These are phyloP conservation scores for Emiliania huxleyi DNA, from an alignment of 78 protist genomes.

Conservation along the genomic window DNA sequence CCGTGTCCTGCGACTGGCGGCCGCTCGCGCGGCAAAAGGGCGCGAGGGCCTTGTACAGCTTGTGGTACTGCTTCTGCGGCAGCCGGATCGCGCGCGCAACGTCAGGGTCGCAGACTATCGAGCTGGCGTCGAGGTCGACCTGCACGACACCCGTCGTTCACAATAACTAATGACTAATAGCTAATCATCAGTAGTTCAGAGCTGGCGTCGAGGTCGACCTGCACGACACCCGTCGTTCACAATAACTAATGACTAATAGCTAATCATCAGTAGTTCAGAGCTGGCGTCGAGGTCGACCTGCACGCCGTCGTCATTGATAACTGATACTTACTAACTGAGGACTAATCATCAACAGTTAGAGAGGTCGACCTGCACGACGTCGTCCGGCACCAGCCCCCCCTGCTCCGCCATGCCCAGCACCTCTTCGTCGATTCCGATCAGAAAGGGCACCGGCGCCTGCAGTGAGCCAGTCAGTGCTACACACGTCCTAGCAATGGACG, in stretches of 20 bases:
- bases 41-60: neutral
- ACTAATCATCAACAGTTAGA: too few relatives aligned
- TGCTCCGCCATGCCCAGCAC: neutral
- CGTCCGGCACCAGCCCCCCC: neutral
- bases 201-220: too few relatives aligned
- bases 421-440: neutral
- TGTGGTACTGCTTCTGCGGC: neutral
- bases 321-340: too few relatives aligned
- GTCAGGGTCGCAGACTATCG: neutral
- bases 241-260: too few relatives aligned
- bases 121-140: neutral
- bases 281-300: too few relatives aligned
- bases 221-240: too few relatives aligned
- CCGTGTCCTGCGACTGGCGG: neutral
- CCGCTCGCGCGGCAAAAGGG: neutral
- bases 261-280: too few relatives aligned
- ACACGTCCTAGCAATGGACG: too few relatives aligned
- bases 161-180: too few relatives aligned
- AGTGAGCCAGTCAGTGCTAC: neutral
- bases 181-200: too few relatives aligned
- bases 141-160: too few relatives aligned
- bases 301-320: too few relatives aligned
- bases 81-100: neutral
- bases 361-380: neutral
- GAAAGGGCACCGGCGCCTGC: constrained; percentile 15